A percentile compares a stretch with the other conserved stretches of the same genome.
phyloP scores from a whole-genome alignment of 108 stramenopile species.

The Nannochloropsis salina region DNA sequence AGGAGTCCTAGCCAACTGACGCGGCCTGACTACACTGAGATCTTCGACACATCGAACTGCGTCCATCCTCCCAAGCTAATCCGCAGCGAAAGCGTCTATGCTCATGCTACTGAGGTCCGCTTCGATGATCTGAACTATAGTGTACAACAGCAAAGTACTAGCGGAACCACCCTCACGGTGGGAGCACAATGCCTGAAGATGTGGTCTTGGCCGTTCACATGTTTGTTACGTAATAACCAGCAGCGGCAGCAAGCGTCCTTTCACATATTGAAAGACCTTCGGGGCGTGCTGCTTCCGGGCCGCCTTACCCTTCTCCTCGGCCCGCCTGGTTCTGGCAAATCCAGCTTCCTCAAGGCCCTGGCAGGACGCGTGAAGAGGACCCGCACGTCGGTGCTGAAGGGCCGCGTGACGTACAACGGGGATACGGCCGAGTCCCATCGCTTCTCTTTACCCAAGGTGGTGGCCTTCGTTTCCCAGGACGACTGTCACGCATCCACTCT shows the following conservation, averaged over 20 bases:
- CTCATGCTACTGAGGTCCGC: constrained; percentile 30
- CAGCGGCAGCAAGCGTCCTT: constrained; percentile 25
- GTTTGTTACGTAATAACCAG: neutral
- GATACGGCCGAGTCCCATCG: constrained; percentile 22
- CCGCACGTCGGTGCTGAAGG: constrained; percentile 25
- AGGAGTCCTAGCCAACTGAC: constrained; percentile 10
- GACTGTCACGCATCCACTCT: constrained; percentile 66
- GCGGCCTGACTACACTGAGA: neutral
- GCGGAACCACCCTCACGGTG: constrained; percentile 30
- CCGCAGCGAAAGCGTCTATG: neutral
- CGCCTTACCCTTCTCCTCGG: constrained; percentile 73
- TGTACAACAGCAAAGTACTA: constrained; percentile 26
- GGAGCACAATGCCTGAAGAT: constrained; percentile 31
- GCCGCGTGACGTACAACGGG: constrained; percentile 47
- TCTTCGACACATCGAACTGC: constrained; percentile 18
- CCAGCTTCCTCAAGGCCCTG: constrained; percentile 40
- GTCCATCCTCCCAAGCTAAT: neutral
- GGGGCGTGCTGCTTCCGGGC: constrained; percentile 60
- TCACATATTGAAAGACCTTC: constrained; percentile 57
- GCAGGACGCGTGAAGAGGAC: constrained; percentile 36
- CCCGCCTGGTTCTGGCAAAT: constrained; percentile 51
- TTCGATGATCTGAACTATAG: constrained; percentile 30
- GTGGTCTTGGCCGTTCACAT: neutral
- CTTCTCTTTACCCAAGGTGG: constrained; percentile 50
- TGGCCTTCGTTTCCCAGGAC: constrained; percentile 48